Conservation (phyloP, 176 grass and related monocot species). For the Aegilops tauschii region DNA sequence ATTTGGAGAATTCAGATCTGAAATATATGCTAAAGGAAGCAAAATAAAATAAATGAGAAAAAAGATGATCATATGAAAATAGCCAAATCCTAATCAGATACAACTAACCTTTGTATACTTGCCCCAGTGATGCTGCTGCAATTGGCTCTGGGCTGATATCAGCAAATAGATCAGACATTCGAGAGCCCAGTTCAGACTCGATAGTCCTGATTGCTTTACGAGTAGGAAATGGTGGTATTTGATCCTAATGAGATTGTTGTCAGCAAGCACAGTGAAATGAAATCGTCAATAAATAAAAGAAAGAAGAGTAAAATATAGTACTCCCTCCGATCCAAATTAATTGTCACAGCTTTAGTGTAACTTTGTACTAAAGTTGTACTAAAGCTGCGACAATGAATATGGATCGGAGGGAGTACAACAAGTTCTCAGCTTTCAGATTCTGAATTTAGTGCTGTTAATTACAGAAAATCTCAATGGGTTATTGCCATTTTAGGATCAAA, state of each 20-base stretch:
- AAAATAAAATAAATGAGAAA: constrained; percentile 32
- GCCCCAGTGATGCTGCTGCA: constrained; percentile 92
- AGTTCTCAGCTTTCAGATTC: background rate
- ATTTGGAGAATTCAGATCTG: constrained; percentile 45
- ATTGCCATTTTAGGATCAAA: background rate
- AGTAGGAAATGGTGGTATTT: constrained; percentile 98
- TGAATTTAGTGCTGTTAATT: background rate
- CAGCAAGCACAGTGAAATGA: constrained; percentile 17
- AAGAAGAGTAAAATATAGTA: background rate
- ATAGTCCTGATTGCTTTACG: constrained; percentile 71
- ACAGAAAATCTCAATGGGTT: background rate
- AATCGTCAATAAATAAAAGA: background rate
- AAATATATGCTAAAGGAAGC: constrained; percentile 33
- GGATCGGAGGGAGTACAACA: background rate
- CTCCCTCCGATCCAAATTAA: background rate
- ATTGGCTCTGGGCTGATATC: constrained; percentile 82
- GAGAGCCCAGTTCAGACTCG: constrained; percentile 75
- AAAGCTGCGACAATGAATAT: too few relatives aligned
- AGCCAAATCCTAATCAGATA: constrained; percentile 18
- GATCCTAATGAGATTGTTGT: constrained; percentile 61
- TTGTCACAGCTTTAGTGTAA: too few relatives aligned
- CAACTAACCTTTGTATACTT: constrained; percentile 95
- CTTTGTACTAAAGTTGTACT: too few relatives aligned
- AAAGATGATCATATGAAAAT: background rate
- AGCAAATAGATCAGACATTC: constrained; percentile 74